phyloP scores from a whole-genome alignment of 805 yeast species.

The Saccharomyces eubayanus region DNA sequence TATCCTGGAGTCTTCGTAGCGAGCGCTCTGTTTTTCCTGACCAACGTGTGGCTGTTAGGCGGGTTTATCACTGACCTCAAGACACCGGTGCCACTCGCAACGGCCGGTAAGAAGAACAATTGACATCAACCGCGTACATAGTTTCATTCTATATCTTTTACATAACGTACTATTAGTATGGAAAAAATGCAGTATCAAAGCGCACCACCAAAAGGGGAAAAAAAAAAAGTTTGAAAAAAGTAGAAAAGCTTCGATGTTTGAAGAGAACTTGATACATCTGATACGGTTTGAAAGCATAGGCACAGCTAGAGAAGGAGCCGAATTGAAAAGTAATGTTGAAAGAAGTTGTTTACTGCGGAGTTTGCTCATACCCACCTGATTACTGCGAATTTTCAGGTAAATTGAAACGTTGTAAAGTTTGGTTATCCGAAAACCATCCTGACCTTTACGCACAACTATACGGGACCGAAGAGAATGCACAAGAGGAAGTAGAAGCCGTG shows the following conservation, averaged over 20 bases:
- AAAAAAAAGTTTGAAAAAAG: not conserved
- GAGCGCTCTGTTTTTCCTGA: conserved; percentile 49
- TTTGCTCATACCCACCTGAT: conserved; percentile 80
- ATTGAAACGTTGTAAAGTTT: conserved; percentile 72
- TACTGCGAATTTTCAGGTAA: conserved; percentile 87
- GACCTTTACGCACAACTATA: conserved; percentile 55
- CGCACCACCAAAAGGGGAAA: not conserved
- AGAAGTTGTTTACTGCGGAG: conserved; percentile 58
- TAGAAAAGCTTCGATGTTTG: not conserved
- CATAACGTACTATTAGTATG: not conserved
- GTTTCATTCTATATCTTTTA: not conserved
- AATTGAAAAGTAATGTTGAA: conserved; percentile 19
- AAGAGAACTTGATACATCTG: not conserved
- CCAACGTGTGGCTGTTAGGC: conserved; percentile 54
- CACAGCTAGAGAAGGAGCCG: not conserved
- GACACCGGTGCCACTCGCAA: not conserved
- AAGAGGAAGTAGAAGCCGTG: conserved; percentile 31
- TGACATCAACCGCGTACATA: not conserved
- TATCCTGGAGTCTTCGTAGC: conserved; percentile 49
- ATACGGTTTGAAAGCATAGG: too few relatives aligned
- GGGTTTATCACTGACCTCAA: conserved; percentile 42
- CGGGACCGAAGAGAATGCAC: conserved; percentile 40
- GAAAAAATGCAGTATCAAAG: not conserved
- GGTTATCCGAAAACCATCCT: conserved; percentile 58
- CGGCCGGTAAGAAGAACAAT: not conserved